Conservation (phyloP, 768 basidiomycete genomes). For the Myochromella boudieri region DNA sequence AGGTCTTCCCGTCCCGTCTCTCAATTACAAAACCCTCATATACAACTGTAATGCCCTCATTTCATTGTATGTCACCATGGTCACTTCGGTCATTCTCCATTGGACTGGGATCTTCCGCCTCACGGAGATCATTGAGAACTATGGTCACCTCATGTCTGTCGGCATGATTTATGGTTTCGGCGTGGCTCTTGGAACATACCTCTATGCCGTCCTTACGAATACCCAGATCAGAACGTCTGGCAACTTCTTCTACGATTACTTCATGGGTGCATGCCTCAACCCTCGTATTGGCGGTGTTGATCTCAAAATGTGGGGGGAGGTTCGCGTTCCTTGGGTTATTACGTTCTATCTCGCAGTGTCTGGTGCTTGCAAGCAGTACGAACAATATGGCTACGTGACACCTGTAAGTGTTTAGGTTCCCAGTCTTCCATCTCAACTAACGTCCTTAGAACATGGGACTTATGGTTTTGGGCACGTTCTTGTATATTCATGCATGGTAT, state of each 20-base stretch:
- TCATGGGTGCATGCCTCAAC: constrained; percentile 95
- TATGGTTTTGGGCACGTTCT: constrained; percentile 92
- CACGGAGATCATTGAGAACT: constrained; percentile 94
- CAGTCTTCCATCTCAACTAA: background rate
- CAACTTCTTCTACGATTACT: constrained; percentile 90
- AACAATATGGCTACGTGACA: constrained; percentile 87
- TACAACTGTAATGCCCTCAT: constrained; percentile 96
- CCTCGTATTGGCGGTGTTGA: constrained; percentile 90
- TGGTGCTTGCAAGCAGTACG: constrained; percentile 95
- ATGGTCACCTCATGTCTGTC: constrained; percentile 93
- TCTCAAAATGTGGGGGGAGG: constrained; percentile 98
- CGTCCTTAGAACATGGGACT: constrained; percentile 84
- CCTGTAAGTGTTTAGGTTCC: constrained; percentile 53
- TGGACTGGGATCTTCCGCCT: constrained; percentile 83
- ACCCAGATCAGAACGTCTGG: constrained; percentile 93
- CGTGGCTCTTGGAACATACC: constrained; percentile 79
- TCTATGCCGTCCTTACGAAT: constrained; percentile 72
- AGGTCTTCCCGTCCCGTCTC: constrained; percentile 93
- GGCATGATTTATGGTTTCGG: constrained; percentile 90
- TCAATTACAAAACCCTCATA: constrained; percentile 87
- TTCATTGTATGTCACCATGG: constrained; percentile 81
- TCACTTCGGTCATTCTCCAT: constrained; percentile 75
- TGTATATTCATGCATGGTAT: constrained; percentile 96
- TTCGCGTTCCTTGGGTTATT: constrained; percentile 95
- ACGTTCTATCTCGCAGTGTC: constrained; percentile 92